A percentile compares a stretch with the other conserved stretches of the same genome.
These are phyloP conservation scores for Daucus carota DNA, from an alignment of 129 eudicot species.

Conservation along the genomic window DNA sequence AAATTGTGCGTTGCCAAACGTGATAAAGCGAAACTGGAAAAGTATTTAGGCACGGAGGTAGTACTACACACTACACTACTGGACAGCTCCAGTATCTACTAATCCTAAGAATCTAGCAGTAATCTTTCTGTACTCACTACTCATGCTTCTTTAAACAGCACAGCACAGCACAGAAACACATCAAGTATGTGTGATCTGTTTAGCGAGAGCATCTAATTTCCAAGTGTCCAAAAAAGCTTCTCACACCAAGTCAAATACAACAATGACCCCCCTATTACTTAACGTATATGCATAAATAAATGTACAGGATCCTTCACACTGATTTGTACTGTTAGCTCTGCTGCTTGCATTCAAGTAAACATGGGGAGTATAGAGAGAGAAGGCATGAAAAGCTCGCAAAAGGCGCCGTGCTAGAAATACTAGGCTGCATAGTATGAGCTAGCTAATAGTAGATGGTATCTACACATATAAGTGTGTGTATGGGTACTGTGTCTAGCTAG, in stretches of 20 bases:
- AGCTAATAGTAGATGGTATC: neutral
- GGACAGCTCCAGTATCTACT: too few species aligned
- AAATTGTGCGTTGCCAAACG: too few species aligned
- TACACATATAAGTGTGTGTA: neutral
- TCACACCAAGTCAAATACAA: neutral
- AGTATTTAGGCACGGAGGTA: too few species aligned
- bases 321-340: neutral
- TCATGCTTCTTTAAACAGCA: neutral
- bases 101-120: conserved; percentile 5
- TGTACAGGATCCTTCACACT: neutral
- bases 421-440: neutral
- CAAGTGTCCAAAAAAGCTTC: neutral
- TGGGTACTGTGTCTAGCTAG: too few species aligned
- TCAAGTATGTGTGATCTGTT: neutral
- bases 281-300: neutral
- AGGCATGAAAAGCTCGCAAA: neutral
- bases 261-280: neutral
- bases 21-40: too few species aligned
- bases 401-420: neutral
- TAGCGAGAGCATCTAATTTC: neutral
- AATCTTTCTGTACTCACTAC: neutral
- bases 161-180: neutral
- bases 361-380: neutral
- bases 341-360: neutral
- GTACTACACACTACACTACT: too few species aligned